A percentile compares a stretch with the other conserved stretches of the same genome.
These are phyloP conservation scores for Daldinia decipiens DNA, from an alignment of 495 filamentous ascomycete genomes.

Conservation along the genomic window DNA sequence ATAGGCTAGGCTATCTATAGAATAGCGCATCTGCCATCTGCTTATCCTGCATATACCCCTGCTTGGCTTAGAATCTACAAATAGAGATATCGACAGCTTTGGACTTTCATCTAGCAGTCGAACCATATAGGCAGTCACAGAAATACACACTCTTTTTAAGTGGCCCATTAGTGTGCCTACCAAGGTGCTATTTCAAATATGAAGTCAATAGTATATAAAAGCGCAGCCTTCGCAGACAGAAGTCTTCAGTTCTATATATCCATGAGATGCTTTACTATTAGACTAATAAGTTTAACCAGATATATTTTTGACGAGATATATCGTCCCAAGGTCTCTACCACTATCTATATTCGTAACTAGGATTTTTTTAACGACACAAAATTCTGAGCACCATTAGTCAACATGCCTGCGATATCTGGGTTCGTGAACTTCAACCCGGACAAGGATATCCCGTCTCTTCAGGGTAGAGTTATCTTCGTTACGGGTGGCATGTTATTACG, in stretches of 20 bases:
- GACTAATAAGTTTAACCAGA: not conserved
- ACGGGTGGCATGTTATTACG: conserved; percentile 63
- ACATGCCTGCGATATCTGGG: conserved; percentile 22
- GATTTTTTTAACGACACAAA: not conserved
- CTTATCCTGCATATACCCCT: conserved; percentile 42
- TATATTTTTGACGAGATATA: not conserved
- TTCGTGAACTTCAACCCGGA: conserved; percentile 59
- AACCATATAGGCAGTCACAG: not conserved
- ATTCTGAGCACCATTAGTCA: not conserved
- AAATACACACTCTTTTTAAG: not conserved
- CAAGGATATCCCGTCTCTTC: conserved; percentile 65
- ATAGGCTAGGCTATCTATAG: conserved; percentile 4
- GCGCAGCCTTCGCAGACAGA: not conserved
- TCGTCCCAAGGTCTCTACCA: too few species aligned
- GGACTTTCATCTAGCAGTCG: not conserved
- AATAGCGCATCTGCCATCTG: conserved; percentile 37
- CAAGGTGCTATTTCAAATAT: not conserved
- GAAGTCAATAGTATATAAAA: conserved; percentile 15
- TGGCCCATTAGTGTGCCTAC: too few species aligned
- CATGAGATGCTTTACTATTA: not conserved
- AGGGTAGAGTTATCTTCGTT: conserved; percentile 68
- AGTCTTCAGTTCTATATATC: not conserved
- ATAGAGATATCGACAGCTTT: not conserved
- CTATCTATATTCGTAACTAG: not conserved
- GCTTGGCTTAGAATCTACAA: not conserved